Evolutionary conservation across 2,329 filamentous ascomycete species (phyloP).

Genomic region (Penicillium sp.): DNA sequence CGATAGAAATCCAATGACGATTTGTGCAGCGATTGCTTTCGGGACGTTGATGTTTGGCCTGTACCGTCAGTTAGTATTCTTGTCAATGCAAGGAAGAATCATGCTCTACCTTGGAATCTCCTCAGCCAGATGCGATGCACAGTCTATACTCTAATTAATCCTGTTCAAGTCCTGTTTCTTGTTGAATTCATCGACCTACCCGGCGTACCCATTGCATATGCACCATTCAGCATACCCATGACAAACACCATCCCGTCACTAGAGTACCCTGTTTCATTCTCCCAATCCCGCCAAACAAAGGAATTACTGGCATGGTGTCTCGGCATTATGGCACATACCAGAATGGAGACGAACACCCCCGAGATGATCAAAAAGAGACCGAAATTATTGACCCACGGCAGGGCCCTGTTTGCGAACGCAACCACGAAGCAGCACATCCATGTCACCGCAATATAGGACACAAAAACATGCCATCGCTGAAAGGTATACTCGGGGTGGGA

Average conservation of each 20-base stretch:
- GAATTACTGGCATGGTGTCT: not conserved
- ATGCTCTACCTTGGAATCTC: slow-evolving; percentile 24
- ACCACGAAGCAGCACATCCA: slow-evolving; percentile 41
- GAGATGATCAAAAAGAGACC: slow-evolving; percentile 46
- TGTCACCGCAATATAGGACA: slow-evolving; percentile 37
- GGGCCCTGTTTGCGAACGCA: slow-evolving; percentile 45
- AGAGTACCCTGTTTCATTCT: slow-evolving; percentile 29
- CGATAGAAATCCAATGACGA: slow-evolving; percentile 37
- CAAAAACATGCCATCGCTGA: slow-evolving; percentile 47
- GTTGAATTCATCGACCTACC: not conserved
- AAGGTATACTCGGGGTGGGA: slow-evolving; percentile 38
- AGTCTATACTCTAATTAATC: slow-evolving; percentile 12
- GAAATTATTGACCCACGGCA: slow-evolving; percentile 42
- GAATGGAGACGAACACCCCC: slow-evolving; percentile 47
- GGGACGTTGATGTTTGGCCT: slow-evolving; percentile 4
- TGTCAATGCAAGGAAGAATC: not conserved
- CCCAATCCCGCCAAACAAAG: slow-evolving; percentile 37
- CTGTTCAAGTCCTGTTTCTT: not conserved
- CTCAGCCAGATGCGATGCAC: slow-evolving; percentile 49
- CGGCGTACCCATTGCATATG: slow-evolving; percentile 1
- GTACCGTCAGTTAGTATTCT: not conserved
- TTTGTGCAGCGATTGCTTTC: slow-evolving; percentile 33
- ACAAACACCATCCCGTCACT: not conserved
- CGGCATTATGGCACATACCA: slow-evolving; percentile 45
- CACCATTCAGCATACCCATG: slow-evolving; percentile 4